Evolutionary conservation across 2,329 filamentous ascomycete species (phyloP).

Genomic region (Pseudogymnoascus sp.): DNA sequence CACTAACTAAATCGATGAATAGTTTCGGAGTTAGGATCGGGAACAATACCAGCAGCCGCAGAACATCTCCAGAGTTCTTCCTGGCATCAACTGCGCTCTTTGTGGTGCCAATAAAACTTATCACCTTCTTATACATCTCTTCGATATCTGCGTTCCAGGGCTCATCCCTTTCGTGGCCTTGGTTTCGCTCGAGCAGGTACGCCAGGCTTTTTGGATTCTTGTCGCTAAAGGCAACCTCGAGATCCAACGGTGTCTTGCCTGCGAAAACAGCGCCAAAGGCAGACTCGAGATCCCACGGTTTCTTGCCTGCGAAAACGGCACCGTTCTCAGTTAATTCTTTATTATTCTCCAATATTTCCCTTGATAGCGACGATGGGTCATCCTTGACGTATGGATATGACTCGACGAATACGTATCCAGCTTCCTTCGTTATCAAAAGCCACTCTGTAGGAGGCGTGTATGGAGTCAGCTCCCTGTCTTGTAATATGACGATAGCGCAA

Average conservation of each 20-base stretch:
- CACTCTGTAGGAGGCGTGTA: slow-evolving; percentile 19
- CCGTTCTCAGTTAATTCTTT: slow-evolving; percentile 8
- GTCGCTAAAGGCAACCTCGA: background rate
- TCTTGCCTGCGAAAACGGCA: slow-evolving; percentile 13
- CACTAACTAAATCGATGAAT: slow-evolving; percentile 16
- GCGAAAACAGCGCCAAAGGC: slow-evolving; percentile 10
- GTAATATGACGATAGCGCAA: slow-evolving; percentile 17
- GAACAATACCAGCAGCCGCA: slow-evolving; percentile 15
- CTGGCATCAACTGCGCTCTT: slow-evolving; percentile 10
- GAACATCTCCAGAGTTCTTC: slow-evolving; percentile 10
- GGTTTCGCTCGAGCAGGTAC: slow-evolving; percentile 13
- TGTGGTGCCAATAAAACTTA: slow-evolving; percentile 17
- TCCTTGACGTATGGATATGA: slow-evolving; percentile 16
- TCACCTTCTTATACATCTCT: slow-evolving; percentile 15
- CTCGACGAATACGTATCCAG: slow-evolving; percentile 12
- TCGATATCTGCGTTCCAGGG: slow-evolving; percentile 16
- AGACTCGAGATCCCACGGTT: slow-evolving; percentile 12
- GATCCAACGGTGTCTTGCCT: slow-evolving; percentile 12
- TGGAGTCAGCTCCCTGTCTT: slow-evolving; percentile 13
- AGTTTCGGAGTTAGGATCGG: slow-evolving; percentile 14
- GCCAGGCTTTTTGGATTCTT: background rate
- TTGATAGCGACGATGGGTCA: slow-evolving; percentile 11
- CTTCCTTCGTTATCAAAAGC: slow-evolving; percentile 15
- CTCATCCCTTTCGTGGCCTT: slow-evolving; percentile 14
- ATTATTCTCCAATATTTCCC: slow-evolving; percentile 12